Base-by-base conservation (phyloP, 495 filamentous ascomycete species). In the Penicillium cinerascens region DNA sequence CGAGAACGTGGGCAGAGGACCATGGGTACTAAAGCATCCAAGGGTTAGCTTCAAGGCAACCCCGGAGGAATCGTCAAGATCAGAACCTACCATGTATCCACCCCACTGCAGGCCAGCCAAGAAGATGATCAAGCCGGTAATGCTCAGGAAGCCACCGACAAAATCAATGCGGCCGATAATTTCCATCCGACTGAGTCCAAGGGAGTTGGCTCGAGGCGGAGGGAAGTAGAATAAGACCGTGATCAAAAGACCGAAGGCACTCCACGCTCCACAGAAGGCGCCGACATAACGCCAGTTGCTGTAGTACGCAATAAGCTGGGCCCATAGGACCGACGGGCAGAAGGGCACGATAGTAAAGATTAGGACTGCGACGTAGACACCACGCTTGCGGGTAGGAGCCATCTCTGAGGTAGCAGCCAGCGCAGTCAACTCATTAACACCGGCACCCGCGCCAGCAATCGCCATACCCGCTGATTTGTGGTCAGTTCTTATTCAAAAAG, bases 341-440 rank as follows among this genome's bases (percentile, higher is more conserved):
- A 87, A 87, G 0, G 86, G 86, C 0, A 87, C 29, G 43, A 88
- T 87, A 21, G 82, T 86, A 61, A 88, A 82, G 43, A 87, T 78
- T 29, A 90, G 63, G 4, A 78, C 70, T 3, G 85, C 82, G 37
- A 89, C 80, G 60, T 88, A 88, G 65, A 78, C 81, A 17, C 87
- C 87, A 37, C 87, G 79, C 59, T 85, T 81, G 15, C 78, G 70
- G 15, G 83, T 82, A 1, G 87, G 86, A 26, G 83, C 86, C 60
- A 88, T 76, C 58, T 90, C 87, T 1, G 83, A 81, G 8, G 85
- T 85, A 23, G 75, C 84, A 53, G 83, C 82, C 39, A 87, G 63
- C n/a, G 84, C 83, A n/a, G 83, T 86, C 44, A 87, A 63, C 61
- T 87, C 83, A 50, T 82, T 80, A 49, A 86, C 74, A 6, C 83